Evolutionary conservation across 192 early-diverging fungal genomes (phyloP), one percentile per base, ranked within the genome.

Genomic region (Linnemannia schmuckeri): DNA sequence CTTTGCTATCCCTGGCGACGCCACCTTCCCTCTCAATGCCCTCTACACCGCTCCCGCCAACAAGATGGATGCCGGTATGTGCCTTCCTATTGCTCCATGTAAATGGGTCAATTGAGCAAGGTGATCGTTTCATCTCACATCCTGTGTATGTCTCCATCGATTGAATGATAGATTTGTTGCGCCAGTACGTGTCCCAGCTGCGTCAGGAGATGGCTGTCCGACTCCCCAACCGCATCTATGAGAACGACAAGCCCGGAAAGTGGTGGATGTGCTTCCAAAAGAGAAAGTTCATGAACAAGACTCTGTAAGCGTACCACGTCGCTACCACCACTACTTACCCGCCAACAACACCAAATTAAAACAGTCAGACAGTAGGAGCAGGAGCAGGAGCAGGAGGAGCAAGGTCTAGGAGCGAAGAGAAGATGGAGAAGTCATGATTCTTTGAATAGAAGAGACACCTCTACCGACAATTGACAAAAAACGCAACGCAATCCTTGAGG

Each of bases 251-350:
- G 87, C 95, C 97, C 22, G 96, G 96, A 92, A 99, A 99, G 88
- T 99, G 98, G 98, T 99, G 99, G 99, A 92, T 99, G 93, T 95
- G 96, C 87, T 99, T 99, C 93, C 94, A 97, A 85, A 99, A 99
- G 94, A 93, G 97, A 82, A 97, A 98, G 91, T 99, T 99, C 85
- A 99, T 99, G 98, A 95, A 95, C 85, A 93, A 97, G 90, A 88
- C 92, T 40, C 90, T 96, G 78, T 92, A 92, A 79, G 30, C 30
- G 4, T 33, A 12, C 30, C 30, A 27, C n/a, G 9, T 24, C n/a
- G 13, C 61, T 30, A 17, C 18, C 20, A 52, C 49, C 17, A 4
- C 49, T 22, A 52, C 49, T 52, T 52, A 52, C 49, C 20, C 49
- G 5, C 49, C 49, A 27, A 33, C 30, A 66, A 66, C 61, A 66